These are phyloP conservation scores for Salinomyces thailandicus DNA, from an alignment of 2,329 filamentous ascomycete genomes.

Conservation along the genomic window DNA sequence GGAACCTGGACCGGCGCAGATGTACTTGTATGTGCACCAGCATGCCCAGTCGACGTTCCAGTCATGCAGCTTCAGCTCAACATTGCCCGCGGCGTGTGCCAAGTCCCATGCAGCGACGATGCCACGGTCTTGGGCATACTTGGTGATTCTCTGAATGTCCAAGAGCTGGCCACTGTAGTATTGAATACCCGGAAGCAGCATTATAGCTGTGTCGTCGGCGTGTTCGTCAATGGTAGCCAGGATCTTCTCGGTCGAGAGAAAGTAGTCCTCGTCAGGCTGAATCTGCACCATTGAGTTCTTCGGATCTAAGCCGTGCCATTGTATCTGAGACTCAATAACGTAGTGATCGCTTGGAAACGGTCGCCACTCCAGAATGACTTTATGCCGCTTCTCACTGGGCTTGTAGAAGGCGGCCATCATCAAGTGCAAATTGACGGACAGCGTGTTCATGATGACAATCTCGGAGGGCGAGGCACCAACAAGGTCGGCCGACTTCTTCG, in stretches of 20 bases:
- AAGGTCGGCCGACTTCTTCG: slow-evolving; percentile 57
- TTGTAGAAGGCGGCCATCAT: slow-evolving; percentile 76
- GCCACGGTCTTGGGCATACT: slow-evolving; percentile 58
- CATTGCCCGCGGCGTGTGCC: slow-evolving; percentile 77
- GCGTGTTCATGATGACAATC: slow-evolving; percentile 76
- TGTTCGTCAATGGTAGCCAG: slow-evolving; percentile 63
- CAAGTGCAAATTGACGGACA: slow-evolving; percentile 74
- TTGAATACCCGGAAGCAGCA: slow-evolving; percentile 77
- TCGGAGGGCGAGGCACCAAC: slow-evolving; percentile 64
- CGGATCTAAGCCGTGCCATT: slow-evolving; percentile 57
- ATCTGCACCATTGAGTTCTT: slow-evolving; percentile 63
- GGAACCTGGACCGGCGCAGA: slow-evolving; percentile 75
- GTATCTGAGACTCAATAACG: slow-evolving; percentile 70
- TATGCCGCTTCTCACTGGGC: slow-evolving; percentile 55
- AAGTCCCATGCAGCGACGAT: slow-evolving; percentile 79
- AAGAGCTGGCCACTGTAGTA: slow-evolving; percentile 87
- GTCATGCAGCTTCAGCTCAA: slow-evolving; percentile 67
- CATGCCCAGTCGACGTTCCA: slow-evolving; percentile 87
- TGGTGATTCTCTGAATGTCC: slow-evolving; percentile 70
- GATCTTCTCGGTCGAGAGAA: slow-evolving; percentile 61
- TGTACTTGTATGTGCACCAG: slow-evolving; percentile 93
- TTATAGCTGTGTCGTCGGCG: slow-evolving; percentile 58
- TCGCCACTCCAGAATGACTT: slow-evolving; percentile 78
- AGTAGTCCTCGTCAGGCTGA: slow-evolving; percentile 47
- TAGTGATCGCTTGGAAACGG: slow-evolving; percentile 88